Base-by-base conservation (phyloP, 768 basidiomycete genomes). In the Russula vinacea region DNA sequence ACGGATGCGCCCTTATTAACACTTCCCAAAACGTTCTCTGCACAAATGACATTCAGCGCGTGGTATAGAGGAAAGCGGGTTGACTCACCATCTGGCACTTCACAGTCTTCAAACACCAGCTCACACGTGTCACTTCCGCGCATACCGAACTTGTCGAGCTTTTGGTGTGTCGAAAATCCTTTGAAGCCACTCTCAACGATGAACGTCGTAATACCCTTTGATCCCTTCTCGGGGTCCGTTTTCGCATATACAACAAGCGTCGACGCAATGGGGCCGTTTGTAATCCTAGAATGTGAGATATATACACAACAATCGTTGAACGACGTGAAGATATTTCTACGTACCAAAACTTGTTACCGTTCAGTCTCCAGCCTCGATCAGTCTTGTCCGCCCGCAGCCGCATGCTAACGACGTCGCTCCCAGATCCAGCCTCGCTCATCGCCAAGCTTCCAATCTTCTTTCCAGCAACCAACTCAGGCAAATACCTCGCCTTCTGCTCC, bases 361-460 rank as follows among this genome's bases (percentile, higher is more conserved):
- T 95, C 67, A 98, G 74, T 62, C 79, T 78, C 81, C 84, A 97
- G 42, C 91, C 88, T 47, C 86, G 89, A 32, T 83, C 76, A 6
- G 87, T 79, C 77, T 89, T 90, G 68, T 89, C 87, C 26, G 94
- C 94, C 64, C 81, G 86, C 62, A 94, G 78, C 70, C 80, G 81
- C 95, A 98, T 98, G 71, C 91, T 92, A 22, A 97, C 86, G n/a
- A 98, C 94, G 75, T 98, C 94, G 71, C 92, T 94, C 62, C 95
- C 95, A 69, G 88, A 87, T 17, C 90, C 92, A 2, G 89, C 81
- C 78, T 98, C 95, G 70, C 90, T 92, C 95, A 98, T 98, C 2
- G 95, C 95, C 65, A 98, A 78, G 69, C 90, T 87, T 44, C 95
- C 95, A 35, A 98, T 84, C 73, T 90, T 89, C 71, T 79, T 84